These are phyloP conservation scores for Talaromyces stipitatus DNA, from an alignment of 495 filamentous ascomycete species.

Conservation along the genomic window DNA sequence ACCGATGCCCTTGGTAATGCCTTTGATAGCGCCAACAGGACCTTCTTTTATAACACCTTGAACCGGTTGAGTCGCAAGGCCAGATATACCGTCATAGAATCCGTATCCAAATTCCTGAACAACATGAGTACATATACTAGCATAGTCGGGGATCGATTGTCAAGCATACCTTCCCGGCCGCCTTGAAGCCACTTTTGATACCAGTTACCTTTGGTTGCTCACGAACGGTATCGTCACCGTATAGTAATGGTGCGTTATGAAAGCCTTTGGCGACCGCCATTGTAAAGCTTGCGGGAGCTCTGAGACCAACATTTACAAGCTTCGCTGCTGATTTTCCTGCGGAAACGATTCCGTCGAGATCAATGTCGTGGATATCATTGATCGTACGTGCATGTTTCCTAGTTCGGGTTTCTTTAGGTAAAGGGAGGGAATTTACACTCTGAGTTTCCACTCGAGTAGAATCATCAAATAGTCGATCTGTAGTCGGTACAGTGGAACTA, in stretches of 20 bases:
- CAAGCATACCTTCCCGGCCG: constrained; percentile 46
- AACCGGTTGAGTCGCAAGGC: constrained; percentile 62
- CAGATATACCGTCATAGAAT: constrained; percentile 63
- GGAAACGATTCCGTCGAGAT: constrained; percentile 47
- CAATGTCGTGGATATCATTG: constrained; percentile 11
- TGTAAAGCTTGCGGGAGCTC: constrained; percentile 74
- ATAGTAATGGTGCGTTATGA: constrained; percentile 74
- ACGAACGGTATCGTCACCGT: constrained; percentile 67
- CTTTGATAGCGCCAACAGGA: constrained; percentile 61
- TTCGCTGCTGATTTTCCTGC: constrained; percentile 58
- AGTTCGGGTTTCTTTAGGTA: neutral
- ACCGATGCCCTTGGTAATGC: constrained; percentile 67
- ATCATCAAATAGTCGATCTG: neutral
- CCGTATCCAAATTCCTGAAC: constrained; percentile 55
- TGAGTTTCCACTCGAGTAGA: neutral
- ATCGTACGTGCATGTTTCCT: neutral
- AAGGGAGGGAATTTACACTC: neutral
- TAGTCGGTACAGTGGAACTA: neutral
- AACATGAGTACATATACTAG: constrained; percentile 1
- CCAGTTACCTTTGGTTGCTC: constrained; percentile 63
- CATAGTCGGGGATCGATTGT: no score
- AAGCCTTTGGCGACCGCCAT: constrained; percentile 75
- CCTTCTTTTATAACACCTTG: constrained; percentile 63
- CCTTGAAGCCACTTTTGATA: constrained; percentile 56
- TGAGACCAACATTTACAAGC: constrained; percentile 62